phyloP scores from a whole-genome alignment of 2,329 filamentous ascomycete species.

The Scedosporium boydii region DNA sequence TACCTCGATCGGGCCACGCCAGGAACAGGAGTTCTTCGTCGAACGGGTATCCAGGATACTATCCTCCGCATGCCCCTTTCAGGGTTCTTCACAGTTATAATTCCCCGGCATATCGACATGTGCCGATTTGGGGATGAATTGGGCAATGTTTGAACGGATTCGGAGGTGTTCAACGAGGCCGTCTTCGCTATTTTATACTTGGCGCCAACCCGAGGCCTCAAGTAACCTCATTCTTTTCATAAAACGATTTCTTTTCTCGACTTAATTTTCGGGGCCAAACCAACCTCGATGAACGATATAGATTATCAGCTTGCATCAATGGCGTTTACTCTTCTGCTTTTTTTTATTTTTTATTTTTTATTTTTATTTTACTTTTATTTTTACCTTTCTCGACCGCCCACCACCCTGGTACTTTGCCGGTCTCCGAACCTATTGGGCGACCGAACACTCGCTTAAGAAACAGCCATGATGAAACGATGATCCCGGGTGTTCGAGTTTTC shows the following conservation, averaged over 20 bases:
- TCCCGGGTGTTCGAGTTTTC: too few species aligned
- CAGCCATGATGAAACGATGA: background rate
- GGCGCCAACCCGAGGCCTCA: background rate
- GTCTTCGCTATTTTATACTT: slow-evolving; percentile 6
- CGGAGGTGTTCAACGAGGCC: background rate
- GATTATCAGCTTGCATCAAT: background rate
- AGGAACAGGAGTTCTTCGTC: slow-evolving; percentile 28
- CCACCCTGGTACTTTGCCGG: background rate
- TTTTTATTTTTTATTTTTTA: background rate
- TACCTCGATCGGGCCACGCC: slow-evolving; percentile 24
- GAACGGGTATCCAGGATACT: slow-evolving; percentile 7
- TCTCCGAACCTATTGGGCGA: background rate
- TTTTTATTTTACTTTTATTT: background rate
- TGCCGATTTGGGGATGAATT: slow-evolving; percentile 44
- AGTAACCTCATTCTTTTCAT: background rate
- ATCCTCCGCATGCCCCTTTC: slow-evolving; percentile 26
- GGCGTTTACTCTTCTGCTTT: background rate
- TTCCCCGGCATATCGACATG: slow-evolving; percentile 44
- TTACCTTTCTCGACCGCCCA: background rate
- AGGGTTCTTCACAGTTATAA: slow-evolving; percentile 50
- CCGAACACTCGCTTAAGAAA: background rate
- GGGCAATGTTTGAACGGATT: background rate
- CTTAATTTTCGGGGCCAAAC: background rate
- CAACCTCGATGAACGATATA: background rate
- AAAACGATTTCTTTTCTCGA: background rate